A percentile compares a stretch with the other conserved stretches of the same genome.
phyloP scores from a whole-genome alignment of 345 rosid genomes.

The Murraya koenigii region DNA sequence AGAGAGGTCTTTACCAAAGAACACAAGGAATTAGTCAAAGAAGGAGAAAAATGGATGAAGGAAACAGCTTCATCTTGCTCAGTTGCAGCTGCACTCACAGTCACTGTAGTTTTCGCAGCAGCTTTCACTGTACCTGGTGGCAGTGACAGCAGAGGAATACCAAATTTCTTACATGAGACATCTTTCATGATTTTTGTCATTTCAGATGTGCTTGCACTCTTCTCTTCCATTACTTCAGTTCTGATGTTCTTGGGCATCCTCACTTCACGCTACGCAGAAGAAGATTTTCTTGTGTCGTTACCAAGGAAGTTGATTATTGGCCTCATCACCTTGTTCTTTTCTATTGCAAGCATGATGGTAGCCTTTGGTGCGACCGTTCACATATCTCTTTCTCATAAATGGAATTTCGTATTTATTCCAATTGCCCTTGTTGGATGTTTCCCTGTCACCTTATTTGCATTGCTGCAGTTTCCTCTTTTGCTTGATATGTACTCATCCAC shows the following conservation, averaged over 20 bases:
- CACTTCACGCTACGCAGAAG: conserved; percentile 9
- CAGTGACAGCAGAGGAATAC: background rate
- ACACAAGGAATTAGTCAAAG: background rate
- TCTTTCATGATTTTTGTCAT: background rate
- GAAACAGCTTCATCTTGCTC: background rate
- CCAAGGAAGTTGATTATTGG: conserved; percentile 6
- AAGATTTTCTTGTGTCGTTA: background rate
- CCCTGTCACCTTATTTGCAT: background rate
- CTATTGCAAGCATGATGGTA: conserved; percentile 12
- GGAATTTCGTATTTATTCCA: background rate
- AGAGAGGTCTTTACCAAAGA: background rate
- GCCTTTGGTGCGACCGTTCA: conserved; percentile 7
- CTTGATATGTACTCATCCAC: no score
- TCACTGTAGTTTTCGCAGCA: background rate
- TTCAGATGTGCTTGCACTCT: conserved; percentile 6
- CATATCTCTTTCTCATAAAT: background rate
- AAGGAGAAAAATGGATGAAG: conserved; percentile 5
- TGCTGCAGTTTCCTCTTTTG: background rate
- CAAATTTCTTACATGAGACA: background rate
- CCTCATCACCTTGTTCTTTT: background rate
- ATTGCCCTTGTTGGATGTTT: background rate
- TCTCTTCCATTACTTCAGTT: background rate
- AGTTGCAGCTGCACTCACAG: background rate
- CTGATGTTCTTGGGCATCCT: conserved; percentile 12
- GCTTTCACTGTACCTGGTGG: conserved; percentile 4